Conservation (phyloP, 2,329 filamentous ascomycete genomes). For the Pseudogymnoascus sp. region DNA sequence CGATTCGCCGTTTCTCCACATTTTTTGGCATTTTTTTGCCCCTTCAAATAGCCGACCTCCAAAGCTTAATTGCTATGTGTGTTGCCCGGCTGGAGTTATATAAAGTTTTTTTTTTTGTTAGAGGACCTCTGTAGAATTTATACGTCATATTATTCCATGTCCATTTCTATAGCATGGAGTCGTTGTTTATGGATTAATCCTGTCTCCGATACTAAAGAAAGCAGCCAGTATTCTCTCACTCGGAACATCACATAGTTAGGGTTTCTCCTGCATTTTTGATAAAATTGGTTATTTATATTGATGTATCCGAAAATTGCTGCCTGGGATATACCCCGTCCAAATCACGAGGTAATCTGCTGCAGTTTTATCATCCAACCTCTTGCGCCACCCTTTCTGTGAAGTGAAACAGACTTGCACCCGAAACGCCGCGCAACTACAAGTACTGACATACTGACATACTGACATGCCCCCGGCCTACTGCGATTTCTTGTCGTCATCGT, state of each 20-base stretch:
- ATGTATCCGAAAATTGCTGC: neutral
- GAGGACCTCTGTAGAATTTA: too few relatives aligned
- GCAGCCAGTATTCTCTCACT: too few relatives aligned
- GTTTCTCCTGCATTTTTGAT: too few relatives aligned
- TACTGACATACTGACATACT: neutral
- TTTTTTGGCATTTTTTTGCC: neutral
- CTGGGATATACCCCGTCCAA: neutral
- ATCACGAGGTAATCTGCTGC: neutral
- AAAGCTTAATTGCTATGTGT: too few relatives aligned
- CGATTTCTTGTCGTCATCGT: constrained; percentile 4
- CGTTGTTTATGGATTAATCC: too few relatives aligned
- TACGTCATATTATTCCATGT: too few relatives aligned
- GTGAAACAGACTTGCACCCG: constrained; percentile 3
- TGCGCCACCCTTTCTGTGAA: neutral
- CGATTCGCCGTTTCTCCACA: constrained; percentile 7
- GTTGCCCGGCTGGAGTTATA: too few relatives aligned
- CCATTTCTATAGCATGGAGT: too few relatives aligned
- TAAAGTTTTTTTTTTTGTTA: too few relatives aligned
- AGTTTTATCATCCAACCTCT: constrained; percentile 1
- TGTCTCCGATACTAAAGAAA: too few relatives aligned
- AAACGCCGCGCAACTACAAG: neutral
- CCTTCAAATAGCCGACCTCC: neutral
- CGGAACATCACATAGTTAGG: too few relatives aligned
- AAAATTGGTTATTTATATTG: neutral
- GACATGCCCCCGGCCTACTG: neutral